These are phyloP conservation scores for Hyaloscypha variabilis DNA, from an alignment of 495 filamentous ascomycete species.

Conservation along the genomic window DNA sequence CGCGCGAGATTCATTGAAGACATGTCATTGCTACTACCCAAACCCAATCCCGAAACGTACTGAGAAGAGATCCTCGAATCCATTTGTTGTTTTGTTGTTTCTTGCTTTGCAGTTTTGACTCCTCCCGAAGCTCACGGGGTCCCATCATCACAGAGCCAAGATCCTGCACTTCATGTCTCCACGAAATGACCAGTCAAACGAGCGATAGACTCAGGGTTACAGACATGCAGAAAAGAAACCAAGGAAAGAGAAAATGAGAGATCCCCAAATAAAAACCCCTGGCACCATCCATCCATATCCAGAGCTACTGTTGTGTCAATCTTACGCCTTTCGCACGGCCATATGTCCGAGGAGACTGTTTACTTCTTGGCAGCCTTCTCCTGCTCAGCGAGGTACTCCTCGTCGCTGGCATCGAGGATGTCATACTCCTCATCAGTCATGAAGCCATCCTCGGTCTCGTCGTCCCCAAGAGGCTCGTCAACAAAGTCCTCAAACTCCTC, in stretches of 20 bases:
- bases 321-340: constrained; percentile 18
- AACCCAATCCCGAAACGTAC: constrained; percentile 15
- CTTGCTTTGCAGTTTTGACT: constrained; percentile 7
- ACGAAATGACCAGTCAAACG: constrained; percentile 1
- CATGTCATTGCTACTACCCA: constrained; percentile 12
- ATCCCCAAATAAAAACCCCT: constrained; percentile 6
- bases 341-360: constrained; percentile 4
- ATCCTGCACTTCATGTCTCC: not conserved
- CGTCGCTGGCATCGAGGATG: constrained; percentile 91
- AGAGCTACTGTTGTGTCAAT: constrained; percentile 19
- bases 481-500: constrained; percentile 69
- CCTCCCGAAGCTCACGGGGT: constrained; percentile 19
- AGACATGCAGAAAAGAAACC: constrained; percentile 6
- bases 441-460: constrained; percentile 66
- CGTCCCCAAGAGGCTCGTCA: constrained; percentile 63
- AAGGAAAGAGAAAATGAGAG: constrained; percentile 13
- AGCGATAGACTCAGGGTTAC: constrained; percentile 7
- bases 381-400: constrained; percentile 66
- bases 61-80: constrained; percentile 21
- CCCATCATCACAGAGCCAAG: not conserved
- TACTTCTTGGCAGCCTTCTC: constrained; percentile 36
- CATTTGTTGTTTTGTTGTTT: not conserved
- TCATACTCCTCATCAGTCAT: constrained; percentile 98
- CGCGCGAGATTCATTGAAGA: not conserved
- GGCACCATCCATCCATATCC: constrained; percentile 13